Percentiles rank a stretch among this genome's conserved stretches.
Evolutionary conservation across 208 protist genomes (phyloP).

Genomic region (Trypanosoma rangeli): DNA sequence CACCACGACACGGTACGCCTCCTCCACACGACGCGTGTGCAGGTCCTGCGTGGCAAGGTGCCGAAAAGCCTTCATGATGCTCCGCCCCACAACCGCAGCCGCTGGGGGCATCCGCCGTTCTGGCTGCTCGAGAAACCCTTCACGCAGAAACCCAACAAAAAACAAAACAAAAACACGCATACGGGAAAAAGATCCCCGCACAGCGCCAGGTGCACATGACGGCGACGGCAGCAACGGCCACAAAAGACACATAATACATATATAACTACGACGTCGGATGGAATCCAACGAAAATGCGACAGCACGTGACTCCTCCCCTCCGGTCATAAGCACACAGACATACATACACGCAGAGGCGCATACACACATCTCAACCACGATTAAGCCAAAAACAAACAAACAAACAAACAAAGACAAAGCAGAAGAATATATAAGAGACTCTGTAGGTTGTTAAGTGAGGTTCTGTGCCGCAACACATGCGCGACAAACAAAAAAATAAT

Average conservation of each 20-base stretch:
- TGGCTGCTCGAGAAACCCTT: background rate
- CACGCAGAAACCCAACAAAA: conserved; percentile 8
- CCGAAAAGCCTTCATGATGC: conserved; percentile 24
- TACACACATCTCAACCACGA: conserved; percentile 3
- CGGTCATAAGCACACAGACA: conserved; percentile 7
- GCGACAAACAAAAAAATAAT: conserved; percentile 1
- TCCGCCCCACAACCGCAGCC: conserved; percentile 26
- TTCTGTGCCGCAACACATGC: conserved; percentile 7
- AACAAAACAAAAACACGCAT: conserved; percentile 1
- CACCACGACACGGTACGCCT: conserved; percentile 39
- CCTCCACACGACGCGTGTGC: conserved; percentile 50
- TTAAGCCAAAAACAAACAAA: background rate
- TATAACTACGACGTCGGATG: background rate
- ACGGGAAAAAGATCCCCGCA: background rate
- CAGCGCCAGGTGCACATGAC: too few relatives aligned
- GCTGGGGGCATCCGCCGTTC: conserved; percentile 8
- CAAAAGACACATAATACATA: background rate
- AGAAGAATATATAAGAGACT: background rate
- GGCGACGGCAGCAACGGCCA: background rate
- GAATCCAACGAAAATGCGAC: background rate
- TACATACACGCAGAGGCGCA: background rate
- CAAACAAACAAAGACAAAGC: background rate
- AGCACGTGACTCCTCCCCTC: background rate
- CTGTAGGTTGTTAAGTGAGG: background rate
- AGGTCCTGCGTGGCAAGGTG: conserved; percentile 28